Evolutionary conservation across 208 protist genomes (phyloP).

Genomic region (Leishmania martiniquensis): DNA sequence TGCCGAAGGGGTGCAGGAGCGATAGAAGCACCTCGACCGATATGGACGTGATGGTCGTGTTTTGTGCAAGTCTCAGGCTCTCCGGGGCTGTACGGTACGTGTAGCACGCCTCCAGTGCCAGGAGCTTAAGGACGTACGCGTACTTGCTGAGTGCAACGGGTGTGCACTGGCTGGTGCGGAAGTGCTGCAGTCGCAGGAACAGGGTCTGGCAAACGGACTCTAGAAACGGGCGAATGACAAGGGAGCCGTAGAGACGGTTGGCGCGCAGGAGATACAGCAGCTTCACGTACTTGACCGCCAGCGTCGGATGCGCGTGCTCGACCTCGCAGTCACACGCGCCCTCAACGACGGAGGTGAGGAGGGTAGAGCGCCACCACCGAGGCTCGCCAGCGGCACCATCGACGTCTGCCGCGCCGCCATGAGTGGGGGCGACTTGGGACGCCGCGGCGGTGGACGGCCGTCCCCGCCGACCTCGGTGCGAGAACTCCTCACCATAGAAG

Average conservation of each 20-base stretch:
- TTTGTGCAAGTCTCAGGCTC: slow-evolving; percentile 36
- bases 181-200: slow-evolving; percentile 66
- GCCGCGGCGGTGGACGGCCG: slow-evolving; percentile 9
- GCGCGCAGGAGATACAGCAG: slow-evolving; percentile 73
- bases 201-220: slow-evolving; percentile 58
- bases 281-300: slow-evolving; percentile 86
- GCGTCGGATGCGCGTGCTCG: slow-evolving; percentile 48
- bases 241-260: slow-evolving; percentile 59
- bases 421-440: slow-evolving; percentile 10
- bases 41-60: slow-evolving; percentile 43
- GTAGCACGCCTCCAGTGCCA: slow-evolving; percentile 74
- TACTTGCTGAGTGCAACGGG: slow-evolving; percentile 84
- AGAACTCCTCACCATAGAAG: slow-evolving; percentile 33
- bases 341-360: slow-evolving; percentile 65
- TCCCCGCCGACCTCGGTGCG: slow-evolving; percentile 1
- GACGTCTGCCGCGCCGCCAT: not conserved
- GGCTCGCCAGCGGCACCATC: slow-evolving; percentile 2
- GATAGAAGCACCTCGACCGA: slow-evolving; percentile 46
- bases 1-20: slow-evolving; percentile 39
- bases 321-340: slow-evolving; percentile 55
- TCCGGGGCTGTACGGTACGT: slow-evolving; percentile 38
- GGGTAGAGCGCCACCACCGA: slow-evolving; percentile 33
- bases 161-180: slow-evolving; percentile 46
- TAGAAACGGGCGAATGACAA: slow-evolving; percentile 52
- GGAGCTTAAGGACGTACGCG: slow-evolving; percentile 84